These are phyloP conservation scores for Pseudohalonectria lignicola DNA, from an alignment of 2,329 filamentous ascomycete species.

Conservation along the genomic window DNA sequence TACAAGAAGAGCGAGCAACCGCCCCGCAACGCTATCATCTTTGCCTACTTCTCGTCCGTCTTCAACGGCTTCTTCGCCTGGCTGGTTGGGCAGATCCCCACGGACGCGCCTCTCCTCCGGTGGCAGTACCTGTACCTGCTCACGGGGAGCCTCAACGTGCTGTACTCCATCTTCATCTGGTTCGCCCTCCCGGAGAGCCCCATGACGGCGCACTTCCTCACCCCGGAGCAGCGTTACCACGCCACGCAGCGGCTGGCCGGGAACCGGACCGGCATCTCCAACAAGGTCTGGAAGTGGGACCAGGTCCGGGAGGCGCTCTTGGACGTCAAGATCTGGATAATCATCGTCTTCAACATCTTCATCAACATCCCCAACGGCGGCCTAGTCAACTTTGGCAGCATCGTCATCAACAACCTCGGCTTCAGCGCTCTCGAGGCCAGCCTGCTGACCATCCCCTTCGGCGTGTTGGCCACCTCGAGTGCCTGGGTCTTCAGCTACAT, in stretches of 20 bases:
- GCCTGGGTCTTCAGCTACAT: not conserved
- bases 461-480: too few relatives aligned
- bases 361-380: constrained; percentile 11
- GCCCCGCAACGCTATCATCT: constrained; percentile 12
- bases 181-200: constrained; percentile 22
- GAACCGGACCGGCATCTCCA: constrained; percentile 23
- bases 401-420: constrained; percentile 10
- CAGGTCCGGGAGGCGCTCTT: constrained; percentile 9
- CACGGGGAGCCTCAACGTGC: constrained; percentile 17
- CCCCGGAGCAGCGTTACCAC: constrained; percentile 14
- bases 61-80: constrained; percentile 1
- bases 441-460: constrained; percentile 7
- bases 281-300: constrained; percentile 7
- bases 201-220: constrained; percentile 21
- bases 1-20: constrained; percentile 16
- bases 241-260: constrained; percentile 19
- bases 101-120: not conserved
- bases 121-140: constrained; percentile 15
- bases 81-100: not conserved
- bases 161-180: constrained; percentile 15
- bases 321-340: constrained; percentile 12
- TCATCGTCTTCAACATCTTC: constrained; percentile 10
- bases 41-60: not conserved
- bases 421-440: constrained; percentile 4
- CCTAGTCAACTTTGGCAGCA: constrained; percentile 7